A percentile compares a stretch with the other conserved stretches of the same genome.
Evolutionary conservation across 148 eudicot species (phyloP).

Genomic region (Rhododendron simsii): DNA sequence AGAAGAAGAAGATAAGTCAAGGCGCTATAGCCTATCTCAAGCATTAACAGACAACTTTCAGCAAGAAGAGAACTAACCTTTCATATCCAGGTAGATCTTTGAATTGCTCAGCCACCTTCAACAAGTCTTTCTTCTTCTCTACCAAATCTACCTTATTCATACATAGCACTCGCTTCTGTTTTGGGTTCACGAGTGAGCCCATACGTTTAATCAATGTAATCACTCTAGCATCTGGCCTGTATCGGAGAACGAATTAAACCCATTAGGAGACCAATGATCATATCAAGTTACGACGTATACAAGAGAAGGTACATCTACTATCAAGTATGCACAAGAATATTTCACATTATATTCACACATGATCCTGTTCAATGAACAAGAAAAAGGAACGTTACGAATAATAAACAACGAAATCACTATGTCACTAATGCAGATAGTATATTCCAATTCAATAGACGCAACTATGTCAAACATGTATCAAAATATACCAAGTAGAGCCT

Average conservation of each 20-base stretch:
- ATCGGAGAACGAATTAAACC: conserved; percentile 3
- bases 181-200: conserved; percentile 58
- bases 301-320: background rate
- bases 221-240: conserved; percentile 91
- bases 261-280: background rate
- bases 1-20: background rate
- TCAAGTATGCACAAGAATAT: background rate
- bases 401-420: background rate
- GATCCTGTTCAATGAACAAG: conserved; percentile 38
- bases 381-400: background rate
- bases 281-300: background rate
- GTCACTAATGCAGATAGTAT: background rate
- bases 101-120: conserved; percentile 72
- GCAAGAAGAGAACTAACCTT: background rate
- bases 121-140: conserved; percentile 77
- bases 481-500: background rate
- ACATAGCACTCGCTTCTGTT: conserved; percentile 81
- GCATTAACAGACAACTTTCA: background rate
- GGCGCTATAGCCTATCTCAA: background rate
- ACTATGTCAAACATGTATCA: background rate
- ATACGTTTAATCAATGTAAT: conserved; percentile 64
- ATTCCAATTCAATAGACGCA: background rate
- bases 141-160: conserved; percentile 95
- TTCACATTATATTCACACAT: background rate
- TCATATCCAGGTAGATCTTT: conserved; percentile 40